phyloP scores from a whole-genome alignment of 805 yeast species.

The Yarrowia sp. region DNA sequence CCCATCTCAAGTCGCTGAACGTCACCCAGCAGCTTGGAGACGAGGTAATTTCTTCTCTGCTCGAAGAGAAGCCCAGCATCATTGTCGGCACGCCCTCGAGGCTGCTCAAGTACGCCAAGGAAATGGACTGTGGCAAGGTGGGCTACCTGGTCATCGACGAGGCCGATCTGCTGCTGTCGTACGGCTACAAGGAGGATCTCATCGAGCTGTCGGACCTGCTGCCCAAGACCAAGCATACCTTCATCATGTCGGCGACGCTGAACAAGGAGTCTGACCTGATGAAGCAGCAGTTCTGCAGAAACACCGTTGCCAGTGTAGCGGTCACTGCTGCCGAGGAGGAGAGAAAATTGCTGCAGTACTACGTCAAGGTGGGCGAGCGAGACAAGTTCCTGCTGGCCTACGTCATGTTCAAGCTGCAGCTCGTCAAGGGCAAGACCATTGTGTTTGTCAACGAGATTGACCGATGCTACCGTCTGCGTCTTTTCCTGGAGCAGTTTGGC shows the following conservation, averaged over 20 bases:
- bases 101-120: constrained; percentile 59
- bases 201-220: constrained; percentile 65
- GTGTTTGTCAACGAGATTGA: constrained; percentile 93
- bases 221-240: constrained; percentile 85
- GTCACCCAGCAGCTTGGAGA: constrained; percentile 71
- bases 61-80: constrained; percentile 78
- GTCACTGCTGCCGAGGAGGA: constrained; percentile 64
- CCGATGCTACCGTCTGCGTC: constrained; percentile 89
- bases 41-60: constrained; percentile 71
- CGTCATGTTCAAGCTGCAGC: constrained; percentile 85
- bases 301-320: constrained; percentile 44
- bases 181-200: constrained; percentile 90
- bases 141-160: constrained; percentile 88
- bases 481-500: constrained; percentile 94
- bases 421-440: constrained; percentile 89
- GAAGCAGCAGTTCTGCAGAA: constrained; percentile 77
- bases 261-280: constrained; percentile 82
- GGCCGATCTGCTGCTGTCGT: constrained; percentile 87
- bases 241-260: constrained; percentile 95
- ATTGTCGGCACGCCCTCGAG: constrained; percentile 88
- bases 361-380: constrained; percentile 83
- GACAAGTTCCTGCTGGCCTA: constrained; percentile 91
- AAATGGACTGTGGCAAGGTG: constrained; percentile 62
- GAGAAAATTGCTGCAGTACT: constrained; percentile 75
- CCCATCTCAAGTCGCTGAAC: constrained; percentile 68